Evolutionary conservation across 202 grass and related monocot species (phyloP).

Genomic region (Zizania palustris): DNA sequence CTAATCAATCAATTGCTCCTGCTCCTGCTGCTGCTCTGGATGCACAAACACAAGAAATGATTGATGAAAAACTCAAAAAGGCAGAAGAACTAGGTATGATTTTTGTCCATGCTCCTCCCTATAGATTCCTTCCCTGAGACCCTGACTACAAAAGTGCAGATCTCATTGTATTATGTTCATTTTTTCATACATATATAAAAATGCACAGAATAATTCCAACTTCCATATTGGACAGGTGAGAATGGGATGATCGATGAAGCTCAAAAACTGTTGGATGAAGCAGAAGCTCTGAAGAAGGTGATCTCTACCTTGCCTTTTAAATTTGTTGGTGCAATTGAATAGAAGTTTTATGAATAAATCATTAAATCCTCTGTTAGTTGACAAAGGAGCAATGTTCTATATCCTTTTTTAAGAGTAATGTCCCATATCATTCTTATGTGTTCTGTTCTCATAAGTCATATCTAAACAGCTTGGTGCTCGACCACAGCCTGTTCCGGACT

Average conservation of each 20-base stretch:
- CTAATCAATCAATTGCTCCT: conserved; percentile 41
- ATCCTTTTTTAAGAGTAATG: neutral
- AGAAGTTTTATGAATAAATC: conserved; percentile 11
- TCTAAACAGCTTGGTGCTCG: conserved; percentile 59
- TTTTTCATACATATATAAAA: neutral
- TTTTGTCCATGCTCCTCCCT: neutral
- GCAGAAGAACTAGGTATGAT: conserved; percentile 87
- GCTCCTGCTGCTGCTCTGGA: conserved; percentile 53
- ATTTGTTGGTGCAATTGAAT: conserved; percentile 8
- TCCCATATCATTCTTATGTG: conserved; percentile 22
- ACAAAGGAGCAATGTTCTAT: neutral
- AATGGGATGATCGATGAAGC: conserved; percentile 91
- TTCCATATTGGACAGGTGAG: conserved; percentile 66
- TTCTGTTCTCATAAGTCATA: conserved; percentile 21
- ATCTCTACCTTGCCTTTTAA: conserved; percentile 33
- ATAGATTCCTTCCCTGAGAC: conserved; percentile 30
- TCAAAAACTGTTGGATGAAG: conserved; percentile 92
- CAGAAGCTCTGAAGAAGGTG: conserved; percentile 96
- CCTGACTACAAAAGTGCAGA: conserved; percentile 15
- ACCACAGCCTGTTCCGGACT: conserved; percentile 58
- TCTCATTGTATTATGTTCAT: conserved; percentile 1
- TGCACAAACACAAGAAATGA: conserved; percentile 87
- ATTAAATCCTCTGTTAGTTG: conserved; percentile 29
- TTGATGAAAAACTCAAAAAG: conserved; percentile 92
- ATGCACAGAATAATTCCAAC: neutral